Percentiles rank a stretch among this genome's conserved stretches.
Conservation (phyloP, 306 rosid genomes). For the Fragaria iinumae region DNA sequence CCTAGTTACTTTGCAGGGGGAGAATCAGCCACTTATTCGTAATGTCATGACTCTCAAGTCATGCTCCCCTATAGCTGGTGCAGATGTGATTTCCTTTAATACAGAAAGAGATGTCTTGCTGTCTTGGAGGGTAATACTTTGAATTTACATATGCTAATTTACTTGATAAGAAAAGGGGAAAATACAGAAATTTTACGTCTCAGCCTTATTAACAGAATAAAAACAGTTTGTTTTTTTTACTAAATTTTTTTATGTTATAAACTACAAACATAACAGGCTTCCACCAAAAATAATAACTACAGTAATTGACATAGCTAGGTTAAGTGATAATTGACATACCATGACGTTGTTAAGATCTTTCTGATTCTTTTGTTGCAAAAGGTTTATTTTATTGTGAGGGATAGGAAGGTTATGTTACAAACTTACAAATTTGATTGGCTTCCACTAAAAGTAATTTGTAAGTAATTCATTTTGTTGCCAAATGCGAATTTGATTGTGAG, state of each 20-base stretch:
- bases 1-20: constrained; percentile 91
- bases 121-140: constrained; percentile 87
- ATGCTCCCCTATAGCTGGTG: constrained; percentile 93
- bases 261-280: neutral
- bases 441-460: neutral
- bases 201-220: neutral
- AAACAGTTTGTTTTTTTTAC: neutral
- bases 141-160: constrained; percentile 16
- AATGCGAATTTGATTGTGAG: neutral
- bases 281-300: neutral
- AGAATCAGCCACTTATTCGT: constrained; percentile 68
- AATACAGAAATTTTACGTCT: neutral
- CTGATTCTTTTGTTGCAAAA: neutral
- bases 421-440: neutral
- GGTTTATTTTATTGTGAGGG: neutral
- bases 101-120: constrained; percentile 87
- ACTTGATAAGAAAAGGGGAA: neutral
- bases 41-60: constrained; percentile 95
- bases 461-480: neutral
- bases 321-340: neutral
- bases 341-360: neutral
- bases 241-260: neutral
- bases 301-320: neutral
- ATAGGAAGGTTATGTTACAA: neutral
- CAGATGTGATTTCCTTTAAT: constrained; percentile 84